Conservation (phyloP, 768 basidiomycete genomes). For the Coprinellus micaceus region DNA sequence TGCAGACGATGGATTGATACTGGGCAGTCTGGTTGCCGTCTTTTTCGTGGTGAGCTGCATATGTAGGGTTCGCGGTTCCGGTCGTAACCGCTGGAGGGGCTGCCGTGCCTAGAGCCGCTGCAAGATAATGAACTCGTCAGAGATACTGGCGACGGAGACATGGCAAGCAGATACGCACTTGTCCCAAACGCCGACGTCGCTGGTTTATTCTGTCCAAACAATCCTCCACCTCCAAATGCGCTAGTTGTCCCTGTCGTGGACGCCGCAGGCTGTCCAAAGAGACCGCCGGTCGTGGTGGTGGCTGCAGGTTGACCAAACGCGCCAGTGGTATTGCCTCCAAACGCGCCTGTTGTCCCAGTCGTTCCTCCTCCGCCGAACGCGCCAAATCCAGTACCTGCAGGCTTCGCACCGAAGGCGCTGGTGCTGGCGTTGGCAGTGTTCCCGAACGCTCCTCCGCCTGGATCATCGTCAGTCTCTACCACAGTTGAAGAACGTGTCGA, state of each 20-base stretch:
- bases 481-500: neutral
- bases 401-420: constrained; percentile 64
- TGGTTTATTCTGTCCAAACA: constrained; percentile 25
- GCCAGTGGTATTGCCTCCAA: constrained; percentile 38
- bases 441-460: constrained; percentile 19
- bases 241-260: constrained; percentile 35
- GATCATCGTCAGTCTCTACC: constrained; percentile 17
- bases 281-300: constrained; percentile 5
- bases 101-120: constrained; percentile 1
- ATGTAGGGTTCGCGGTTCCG: constrained; percentile 68
- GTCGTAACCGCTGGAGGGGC: constrained; percentile 42
- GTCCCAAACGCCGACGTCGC: constrained; percentile 36
- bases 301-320: constrained; percentile 51
- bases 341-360: constrained; percentile 25
- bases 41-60: constrained; percentile 58
- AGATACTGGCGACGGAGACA: neutral
- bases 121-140: neutral
- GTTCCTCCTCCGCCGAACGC: constrained; percentile 63
- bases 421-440: constrained; percentile 35
- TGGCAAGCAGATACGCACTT: constrained; percentile 21
- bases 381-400: constrained; percentile 65
- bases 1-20: constrained; percentile 80
- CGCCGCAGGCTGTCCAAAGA: constrained; percentile 23
- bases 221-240: constrained; percentile 31
- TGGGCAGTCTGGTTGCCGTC: constrained; percentile 56